These are phyloP conservation scores for Cladobotryum mycophilum DNA, from an alignment of 2,329 filamentous ascomycete genomes.

Conservation along the genomic window DNA sequence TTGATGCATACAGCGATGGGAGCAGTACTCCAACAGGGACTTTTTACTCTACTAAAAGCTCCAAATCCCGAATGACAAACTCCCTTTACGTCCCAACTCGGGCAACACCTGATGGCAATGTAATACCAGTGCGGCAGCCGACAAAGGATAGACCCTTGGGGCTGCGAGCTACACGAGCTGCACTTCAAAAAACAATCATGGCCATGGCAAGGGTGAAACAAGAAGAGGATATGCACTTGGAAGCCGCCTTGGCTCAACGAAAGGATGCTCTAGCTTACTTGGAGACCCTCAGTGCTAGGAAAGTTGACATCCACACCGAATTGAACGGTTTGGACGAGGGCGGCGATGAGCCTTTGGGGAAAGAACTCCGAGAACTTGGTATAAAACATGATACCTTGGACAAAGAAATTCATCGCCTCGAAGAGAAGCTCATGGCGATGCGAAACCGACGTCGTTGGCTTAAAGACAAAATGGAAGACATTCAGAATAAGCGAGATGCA, in stretches of 20 bases:
- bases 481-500: slow-evolving; percentile 60
- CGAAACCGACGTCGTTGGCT: slow-evolving; percentile 55
- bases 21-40: slow-evolving; percentile 36
- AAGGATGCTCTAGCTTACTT: slow-evolving; percentile 54
- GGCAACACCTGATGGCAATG: slow-evolving; percentile 37
- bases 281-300: slow-evolving; percentile 44
- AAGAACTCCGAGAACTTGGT: slow-evolving; percentile 54
- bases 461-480: slow-evolving; percentile 53
- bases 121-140: slow-evolving; percentile 58
- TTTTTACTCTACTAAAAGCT: slow-evolving; percentile 33
- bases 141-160: slow-evolving; percentile 43
- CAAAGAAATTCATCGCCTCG: slow-evolving; percentile 59
- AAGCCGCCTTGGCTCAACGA: slow-evolving; percentile 49
- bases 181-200: slow-evolving; percentile 56
- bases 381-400: slow-evolving; percentile 48
- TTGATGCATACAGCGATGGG: slow-evolving; percentile 32
- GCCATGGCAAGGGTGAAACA: slow-evolving; percentile 59
- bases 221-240: slow-evolving; percentile 59
- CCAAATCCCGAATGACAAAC: slow-evolving; percentile 34
- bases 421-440: slow-evolving; percentile 56
- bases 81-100: slow-evolving; percentile 36
- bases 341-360: slow-evolving; percentile 51
- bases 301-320: slow-evolving; percentile 43
- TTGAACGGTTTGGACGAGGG: slow-evolving; percentile 49
- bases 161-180: slow-evolving; percentile 56